Evolutionary conservation across 2,329 filamentous ascomycete species (phyloP).

Genomic region (Diaporthe longicolla): DNA sequence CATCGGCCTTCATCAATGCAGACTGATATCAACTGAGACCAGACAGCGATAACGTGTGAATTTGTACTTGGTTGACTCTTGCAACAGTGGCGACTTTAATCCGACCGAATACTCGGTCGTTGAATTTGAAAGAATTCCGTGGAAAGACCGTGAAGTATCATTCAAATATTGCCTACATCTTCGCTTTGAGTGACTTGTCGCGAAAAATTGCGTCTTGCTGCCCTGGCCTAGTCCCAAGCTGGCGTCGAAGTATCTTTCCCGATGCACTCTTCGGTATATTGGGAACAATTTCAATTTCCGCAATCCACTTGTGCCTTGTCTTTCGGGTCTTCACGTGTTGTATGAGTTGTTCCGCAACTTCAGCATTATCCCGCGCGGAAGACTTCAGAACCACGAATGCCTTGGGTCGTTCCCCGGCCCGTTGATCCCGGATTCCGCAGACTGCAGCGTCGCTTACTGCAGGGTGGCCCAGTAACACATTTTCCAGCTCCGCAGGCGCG

Average conservation of each 20-base stretch:
- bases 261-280: slow-evolving; percentile 70
- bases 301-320: slow-evolving; percentile 65
- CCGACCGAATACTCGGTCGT: not conserved
- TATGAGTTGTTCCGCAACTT: slow-evolving; percentile 57
- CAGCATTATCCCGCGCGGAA: slow-evolving; percentile 41
- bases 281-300: slow-evolving; percentile 62
- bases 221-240: slow-evolving; percentile 50
- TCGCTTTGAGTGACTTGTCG: not conserved
- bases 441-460: slow-evolving; percentile 71
- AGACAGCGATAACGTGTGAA: not conserved
- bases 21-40: not conserved
- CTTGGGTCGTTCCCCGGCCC: slow-evolving; percentile 70
- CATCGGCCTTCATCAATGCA: too few relatives aligned
- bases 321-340: slow-evolving; percentile 65
- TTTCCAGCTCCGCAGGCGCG: slow-evolving; percentile 52
- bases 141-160: not conserved
- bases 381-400: slow-evolving; percentile 68
- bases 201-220: not conserved
- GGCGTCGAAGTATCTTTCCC: slow-evolving; percentile 69
- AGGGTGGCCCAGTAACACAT: slow-evolving; percentile 48
- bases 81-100: not conserved
- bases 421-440: slow-evolving; percentile 65
- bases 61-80: not conserved
- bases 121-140: not conserved
- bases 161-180: not conserved